Base-by-base conservation (phyloP, 768 basidiomycete genomes). In the Sporobolomyces roseus region DNA sequence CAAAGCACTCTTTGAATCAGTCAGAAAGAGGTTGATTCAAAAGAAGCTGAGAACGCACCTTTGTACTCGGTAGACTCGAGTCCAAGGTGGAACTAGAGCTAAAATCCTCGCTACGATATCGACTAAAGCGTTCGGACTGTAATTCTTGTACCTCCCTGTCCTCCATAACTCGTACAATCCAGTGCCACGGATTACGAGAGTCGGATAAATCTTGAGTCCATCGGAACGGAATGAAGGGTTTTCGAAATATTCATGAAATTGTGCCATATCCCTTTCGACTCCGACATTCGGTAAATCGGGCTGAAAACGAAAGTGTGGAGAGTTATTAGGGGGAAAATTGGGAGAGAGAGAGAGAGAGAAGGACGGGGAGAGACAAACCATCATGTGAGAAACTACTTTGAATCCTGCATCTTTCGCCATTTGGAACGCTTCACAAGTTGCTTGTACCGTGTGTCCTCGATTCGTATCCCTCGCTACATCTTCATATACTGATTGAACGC, bases 351-450 rank as follows among this genome's bases (percentile, higher is more conserved):
- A 21, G 32, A 33, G 14, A 46, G 32, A 53, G 12, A 32, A 2
- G 21, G 32, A 16, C 29, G 6, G 9, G 23, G 36, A 45, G 12
- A 14, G 17, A 35, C 73, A 27, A 19, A 74, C 75, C 76, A 99
- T 99, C 96, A 98, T 98, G 78, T 99, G 96, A 25, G 93, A 93
- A 33, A 99, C 96, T 62, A 99, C 93, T 80, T 99, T 99, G 87
- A 96, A 99, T 6, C 96, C 96, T 2, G 94, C 96, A 75, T 99
- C 94, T 78, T 99, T 99, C 25, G 93, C 88, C 75, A 99, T 86
- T 76, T 98, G 94, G 80, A 99, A 99, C 17, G 89, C 90, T 78
- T 99, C 94, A 53, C 90, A 87, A 61, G 97, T 94, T 13, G 94
- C 91, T 61, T 91, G 91, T 56, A 99, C 96, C 30, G 96, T 99